Evolutionary conservation across 441 rosid species (phyloP).

Genomic region (Pelargonium australe): DNA sequence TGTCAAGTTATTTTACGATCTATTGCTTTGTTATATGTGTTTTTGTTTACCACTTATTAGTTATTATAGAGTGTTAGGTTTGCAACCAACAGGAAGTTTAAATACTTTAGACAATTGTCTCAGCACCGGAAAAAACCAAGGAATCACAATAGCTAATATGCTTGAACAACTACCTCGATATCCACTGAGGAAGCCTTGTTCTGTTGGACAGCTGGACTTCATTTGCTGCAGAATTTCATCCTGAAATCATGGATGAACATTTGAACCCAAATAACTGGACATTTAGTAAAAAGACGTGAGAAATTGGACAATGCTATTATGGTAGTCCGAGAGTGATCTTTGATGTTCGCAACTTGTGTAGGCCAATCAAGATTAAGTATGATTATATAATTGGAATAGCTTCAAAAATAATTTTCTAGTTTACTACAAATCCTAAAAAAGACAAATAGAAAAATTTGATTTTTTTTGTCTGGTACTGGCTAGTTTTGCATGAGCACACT

Average conservation of each 20-base stretch:
- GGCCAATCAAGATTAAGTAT: neutral
- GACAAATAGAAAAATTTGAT: no score
- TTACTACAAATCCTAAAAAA: no score
- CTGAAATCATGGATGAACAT: neutral
- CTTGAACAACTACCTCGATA: neutral
- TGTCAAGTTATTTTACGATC: neutral
- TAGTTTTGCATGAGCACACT: neutral
- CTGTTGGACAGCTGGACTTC: neutral
- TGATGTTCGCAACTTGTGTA: neutral
- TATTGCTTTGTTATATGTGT: neutral
- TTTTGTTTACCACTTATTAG: neutral
- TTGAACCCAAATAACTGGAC: neutral
- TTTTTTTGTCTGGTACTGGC: no score
- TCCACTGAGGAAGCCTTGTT: neutral
- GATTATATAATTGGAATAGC: neutral
- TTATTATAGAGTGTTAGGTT: neutral
- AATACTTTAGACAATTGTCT: neutral
- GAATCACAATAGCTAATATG: neutral
- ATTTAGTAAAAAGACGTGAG: no score
- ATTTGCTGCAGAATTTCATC: neutral
- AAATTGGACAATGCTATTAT: no score
- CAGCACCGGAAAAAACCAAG: neutral
- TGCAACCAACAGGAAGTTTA: neutral
- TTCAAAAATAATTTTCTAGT: neutral
- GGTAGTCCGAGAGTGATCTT: neutral